Conservation (phyloP, 768 basidiomycete genomes). For the Trametes punicea region DNA sequence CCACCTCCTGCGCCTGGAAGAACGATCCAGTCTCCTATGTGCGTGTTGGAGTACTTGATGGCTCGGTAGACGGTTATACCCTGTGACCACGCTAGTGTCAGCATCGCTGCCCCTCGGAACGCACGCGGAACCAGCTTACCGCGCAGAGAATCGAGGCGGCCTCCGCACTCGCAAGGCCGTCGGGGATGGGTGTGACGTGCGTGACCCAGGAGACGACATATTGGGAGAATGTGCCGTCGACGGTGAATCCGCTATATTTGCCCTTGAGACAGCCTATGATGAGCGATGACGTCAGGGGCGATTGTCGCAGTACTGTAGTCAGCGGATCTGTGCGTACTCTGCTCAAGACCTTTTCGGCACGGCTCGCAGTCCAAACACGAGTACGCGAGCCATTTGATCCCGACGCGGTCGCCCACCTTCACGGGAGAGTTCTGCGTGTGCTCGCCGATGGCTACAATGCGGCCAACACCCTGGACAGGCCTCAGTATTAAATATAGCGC, state of each 20-base stretch:
- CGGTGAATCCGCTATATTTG: conserved; percentile 64
- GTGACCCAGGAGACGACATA: conserved; percentile 71
- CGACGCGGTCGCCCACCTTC: conserved; percentile 75
- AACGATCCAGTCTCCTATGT: conserved; percentile 71
- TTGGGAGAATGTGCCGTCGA: conserved; percentile 76
- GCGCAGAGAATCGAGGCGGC: conserved; percentile 80
- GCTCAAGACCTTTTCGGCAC: conserved; percentile 74
- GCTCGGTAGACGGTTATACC: conserved; percentile 87
- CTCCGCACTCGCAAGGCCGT: conserved; percentile 55
- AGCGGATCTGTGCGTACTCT: conserved; percentile 44
- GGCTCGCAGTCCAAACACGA: conserved; percentile 74
- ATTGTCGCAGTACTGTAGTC: neutral
- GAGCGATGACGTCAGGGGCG: neutral
- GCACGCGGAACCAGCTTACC: conserved; percentile 36
- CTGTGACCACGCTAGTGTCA: conserved; percentile 30
- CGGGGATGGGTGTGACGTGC: conserved; percentile 79
- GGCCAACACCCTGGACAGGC: conserved; percentile 70
- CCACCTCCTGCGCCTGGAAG: conserved; percentile 80
- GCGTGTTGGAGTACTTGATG: conserved; percentile 64
- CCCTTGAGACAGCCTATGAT: conserved; percentile 55
- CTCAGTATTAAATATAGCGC: neutral
- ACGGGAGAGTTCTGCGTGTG: conserved; percentile 57
- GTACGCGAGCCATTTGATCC: conserved; percentile 79
- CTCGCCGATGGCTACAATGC: conserved; percentile 74
- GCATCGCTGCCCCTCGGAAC: neutral